Conservation (phyloP, 1,284 basidiomycete genomes). For the Trametes polyzona region DNA sequence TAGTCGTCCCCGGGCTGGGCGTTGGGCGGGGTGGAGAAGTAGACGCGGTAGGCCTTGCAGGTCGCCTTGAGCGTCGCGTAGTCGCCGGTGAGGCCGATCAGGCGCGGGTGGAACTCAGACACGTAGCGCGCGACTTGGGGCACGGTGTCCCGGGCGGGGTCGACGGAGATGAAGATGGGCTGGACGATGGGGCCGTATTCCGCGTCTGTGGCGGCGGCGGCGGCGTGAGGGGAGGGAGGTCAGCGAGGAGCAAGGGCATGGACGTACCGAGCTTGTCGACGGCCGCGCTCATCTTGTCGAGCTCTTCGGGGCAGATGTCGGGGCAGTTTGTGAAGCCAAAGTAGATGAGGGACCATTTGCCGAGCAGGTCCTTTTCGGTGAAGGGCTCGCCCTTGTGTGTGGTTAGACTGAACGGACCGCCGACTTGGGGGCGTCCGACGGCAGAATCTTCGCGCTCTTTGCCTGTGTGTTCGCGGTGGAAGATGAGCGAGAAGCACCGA, state of each 20-base stretch:
- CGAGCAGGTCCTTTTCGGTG: constrained; percentile 84
- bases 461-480: constrained; percentile 43
- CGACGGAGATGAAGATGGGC: constrained; percentile 95
- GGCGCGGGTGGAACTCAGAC: constrained; percentile 88
- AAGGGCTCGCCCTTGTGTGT: constrained; percentile 74
- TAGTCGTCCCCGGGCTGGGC: constrained; percentile 91
- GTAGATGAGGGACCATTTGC: constrained; percentile 91
- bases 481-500: neutral
- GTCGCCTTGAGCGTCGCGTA: constrained; percentile 87
- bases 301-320: constrained; percentile 97
- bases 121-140: constrained; percentile 63
- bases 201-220: constrained; percentile 55
- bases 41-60: constrained; percentile 96
- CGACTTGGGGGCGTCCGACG: constrained; percentile 79
- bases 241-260: neutral
- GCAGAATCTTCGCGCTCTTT: constrained; percentile 64
- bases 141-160: constrained; percentile 90
- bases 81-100: constrained; percentile 87
- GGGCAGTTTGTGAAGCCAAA: constrained; percentile 98
- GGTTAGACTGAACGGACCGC: constrained; percentile 85
- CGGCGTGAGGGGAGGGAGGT: neutral
- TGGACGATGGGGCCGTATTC: constrained; percentile 67
- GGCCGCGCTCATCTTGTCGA: constrained; percentile 94
- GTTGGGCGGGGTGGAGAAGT: constrained; percentile 96
- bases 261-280: constrained; percentile 74